These are phyloP conservation scores for Scleromitrula shiraiana DNA, from an alignment of 2,329 filamentous ascomycete species.

Conservation along the genomic window DNA sequence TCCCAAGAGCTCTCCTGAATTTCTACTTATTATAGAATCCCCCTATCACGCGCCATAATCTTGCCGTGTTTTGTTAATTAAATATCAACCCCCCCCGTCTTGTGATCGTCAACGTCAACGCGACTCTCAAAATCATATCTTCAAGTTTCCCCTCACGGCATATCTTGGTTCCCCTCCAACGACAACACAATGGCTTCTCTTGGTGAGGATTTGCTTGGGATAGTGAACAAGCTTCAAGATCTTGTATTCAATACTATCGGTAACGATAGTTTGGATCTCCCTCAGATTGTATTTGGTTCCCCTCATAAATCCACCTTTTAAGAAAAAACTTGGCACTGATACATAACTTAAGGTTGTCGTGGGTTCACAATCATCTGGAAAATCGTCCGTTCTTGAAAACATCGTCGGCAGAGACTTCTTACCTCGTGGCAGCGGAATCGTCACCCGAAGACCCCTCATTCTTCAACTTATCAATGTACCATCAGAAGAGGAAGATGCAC, in stretches of 20 bases:
- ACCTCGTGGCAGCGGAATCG: slow-evolving; percentile 91
- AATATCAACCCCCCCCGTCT: not conserved
- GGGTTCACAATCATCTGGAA: slow-evolving; percentile 95
- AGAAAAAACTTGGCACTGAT: slow-evolving; percentile 16
- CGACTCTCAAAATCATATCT: slow-evolving; percentile 7
- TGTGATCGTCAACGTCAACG: slow-evolving; percentile 7
- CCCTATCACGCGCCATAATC: not conserved
- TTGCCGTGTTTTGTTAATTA: not conserved
- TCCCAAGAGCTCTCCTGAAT: not conserved
- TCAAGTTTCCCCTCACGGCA: slow-evolving; percentile 2
- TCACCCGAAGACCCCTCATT: slow-evolving; percentile 88
- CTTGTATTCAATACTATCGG: slow-evolving; percentile 99
- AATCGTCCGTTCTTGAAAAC: slow-evolving; percentile 97
- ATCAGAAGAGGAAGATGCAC: slow-evolving; percentile 53
- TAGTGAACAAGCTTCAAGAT: slow-evolving; percentile 97
- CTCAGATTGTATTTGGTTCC: slow-evolving; percentile 75
- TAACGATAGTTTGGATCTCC: slow-evolving; percentile 93
- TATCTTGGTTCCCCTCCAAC: slow-evolving; percentile 20
- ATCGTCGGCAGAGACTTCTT: slow-evolving; percentile 97
- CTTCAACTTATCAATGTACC: slow-evolving; percentile 97
- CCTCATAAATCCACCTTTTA: slow-evolving; percentile 13
- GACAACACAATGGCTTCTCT: slow-evolving; percentile 69
- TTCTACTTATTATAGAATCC: not conserved
- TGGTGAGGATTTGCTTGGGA: slow-evolving; percentile 88
- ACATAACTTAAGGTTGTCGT: slow-evolving; percentile 69